These are phyloP conservation scores for Penicillium freii DNA, from an alignment of 2,329 filamentous ascomycete genomes.

Conservation along the genomic window DNA sequence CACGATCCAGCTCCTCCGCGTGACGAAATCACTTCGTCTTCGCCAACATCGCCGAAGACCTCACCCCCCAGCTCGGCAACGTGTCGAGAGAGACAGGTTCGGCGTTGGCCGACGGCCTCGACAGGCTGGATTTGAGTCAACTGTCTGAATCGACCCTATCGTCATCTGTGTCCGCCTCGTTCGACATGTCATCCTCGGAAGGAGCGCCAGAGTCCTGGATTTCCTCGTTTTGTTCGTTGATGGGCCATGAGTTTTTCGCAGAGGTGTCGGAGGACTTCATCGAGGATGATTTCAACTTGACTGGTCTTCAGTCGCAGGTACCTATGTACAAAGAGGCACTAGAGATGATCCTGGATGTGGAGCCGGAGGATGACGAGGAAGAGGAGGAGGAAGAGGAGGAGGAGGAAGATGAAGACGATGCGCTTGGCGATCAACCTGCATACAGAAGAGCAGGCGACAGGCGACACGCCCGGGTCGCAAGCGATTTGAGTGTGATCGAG, in stretches of 20 bases:
- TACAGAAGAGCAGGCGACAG: conserved; percentile 60
- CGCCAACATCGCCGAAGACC: conserved; percentile 15
- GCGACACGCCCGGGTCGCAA: conserved; percentile 81
- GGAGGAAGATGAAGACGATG: conserved; percentile 66
- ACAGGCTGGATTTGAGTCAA: conserved; percentile 49
- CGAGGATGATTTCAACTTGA: conserved; percentile 99
- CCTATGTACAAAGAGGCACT: conserved; percentile 98
- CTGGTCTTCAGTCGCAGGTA: conserved; percentile 89
- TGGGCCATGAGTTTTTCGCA: conserved; percentile 98
- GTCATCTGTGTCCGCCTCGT: conserved; percentile 39
- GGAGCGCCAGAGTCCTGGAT: conserved; percentile 86
- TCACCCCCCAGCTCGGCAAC: conserved; percentile 36
- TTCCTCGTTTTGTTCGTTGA: conserved; percentile 88
- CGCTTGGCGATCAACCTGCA: conserved; percentile 54
- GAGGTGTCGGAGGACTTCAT: conserved; percentile 99
- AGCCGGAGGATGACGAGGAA: conserved; percentile 80
- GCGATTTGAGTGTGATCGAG: conserved; percentile 92
- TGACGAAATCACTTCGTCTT: conserved; percentile 24
- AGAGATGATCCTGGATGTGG: conserved; percentile 98
- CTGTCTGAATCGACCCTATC: conserved; percentile 45
- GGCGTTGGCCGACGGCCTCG: conserved; percentile 49
- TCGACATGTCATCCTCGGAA: conserved; percentile 47
- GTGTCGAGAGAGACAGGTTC: conserved; percentile 48
- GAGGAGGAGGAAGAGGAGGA: conserved; percentile 67
- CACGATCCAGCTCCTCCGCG: conserved; percentile 6